Conservation (phyloP, 2,329 filamentous ascomycete species). For the Sporothrix brunneoviolacea region DNA sequence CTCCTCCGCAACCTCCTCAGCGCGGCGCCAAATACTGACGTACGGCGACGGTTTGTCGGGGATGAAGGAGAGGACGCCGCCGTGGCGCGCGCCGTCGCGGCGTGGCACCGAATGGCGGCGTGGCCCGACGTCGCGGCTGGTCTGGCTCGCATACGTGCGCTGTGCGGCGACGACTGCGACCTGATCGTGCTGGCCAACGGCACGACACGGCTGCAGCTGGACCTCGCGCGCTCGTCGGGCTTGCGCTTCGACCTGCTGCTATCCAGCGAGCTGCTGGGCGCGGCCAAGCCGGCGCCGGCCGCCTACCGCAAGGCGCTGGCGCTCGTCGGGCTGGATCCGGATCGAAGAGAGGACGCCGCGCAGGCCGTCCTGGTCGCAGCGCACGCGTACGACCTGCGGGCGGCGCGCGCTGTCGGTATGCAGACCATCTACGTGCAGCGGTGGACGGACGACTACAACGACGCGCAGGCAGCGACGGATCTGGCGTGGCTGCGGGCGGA, state of each 20-base stretch:
- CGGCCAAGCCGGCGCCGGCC: slow-evolving; percentile 41
- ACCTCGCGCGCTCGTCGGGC: too few relatives aligned
- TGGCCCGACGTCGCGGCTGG: not conserved
- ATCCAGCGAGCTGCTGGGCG: too few relatives aligned
- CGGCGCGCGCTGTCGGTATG: slow-evolving; percentile 41
- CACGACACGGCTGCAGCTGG: too few relatives aligned
- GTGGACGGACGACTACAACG: slow-evolving; percentile 42
- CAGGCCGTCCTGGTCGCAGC: slow-evolving; percentile 47
- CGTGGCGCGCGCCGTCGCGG: too few relatives aligned
- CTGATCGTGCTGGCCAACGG: slow-evolving; percentile 6
- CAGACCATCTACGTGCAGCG: slow-evolving; percentile 45
- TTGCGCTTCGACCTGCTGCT: slow-evolving; percentile 40
- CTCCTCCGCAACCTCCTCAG: slow-evolving; percentile 27
- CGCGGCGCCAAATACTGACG: too few relatives aligned
- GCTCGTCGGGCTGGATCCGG: slow-evolving; percentile 35
- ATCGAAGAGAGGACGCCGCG: too few relatives aligned
- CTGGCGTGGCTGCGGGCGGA: too few relatives aligned
- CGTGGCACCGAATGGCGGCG: too few relatives aligned
- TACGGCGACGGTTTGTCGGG: too few relatives aligned
- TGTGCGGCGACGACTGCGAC: not conserved
- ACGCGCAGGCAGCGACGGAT: too few relatives aligned
- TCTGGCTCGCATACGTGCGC: not conserved
- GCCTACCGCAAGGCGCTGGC: slow-evolving; percentile 40
- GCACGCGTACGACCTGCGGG: slow-evolving; percentile 47
- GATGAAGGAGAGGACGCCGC: too few relatives aligned